Evolutionary conservation across 2,329 filamentous ascomycete genomes (phyloP).

Genomic region (Ascochyta viciae-villosae): DNA sequence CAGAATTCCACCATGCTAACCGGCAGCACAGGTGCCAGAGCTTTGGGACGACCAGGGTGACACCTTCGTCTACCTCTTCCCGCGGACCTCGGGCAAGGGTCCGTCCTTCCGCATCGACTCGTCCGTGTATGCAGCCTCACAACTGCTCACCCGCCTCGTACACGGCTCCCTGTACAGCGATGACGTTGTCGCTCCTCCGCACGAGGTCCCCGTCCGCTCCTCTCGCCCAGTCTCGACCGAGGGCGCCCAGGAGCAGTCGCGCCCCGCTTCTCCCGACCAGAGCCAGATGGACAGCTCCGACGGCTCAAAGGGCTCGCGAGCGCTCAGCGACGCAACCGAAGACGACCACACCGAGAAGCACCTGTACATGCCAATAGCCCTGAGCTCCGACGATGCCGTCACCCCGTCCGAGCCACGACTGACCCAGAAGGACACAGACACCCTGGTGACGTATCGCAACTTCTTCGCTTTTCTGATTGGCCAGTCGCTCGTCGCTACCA

Average conservation of each 20-base stretch:
- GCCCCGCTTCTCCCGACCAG: slow-evolving; percentile 42
- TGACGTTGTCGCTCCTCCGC: slow-evolving; percentile 16
- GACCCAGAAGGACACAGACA: slow-evolving; percentile 61
- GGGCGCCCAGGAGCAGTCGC: slow-evolving; percentile 38
- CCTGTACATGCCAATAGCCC: slow-evolving; percentile 65
- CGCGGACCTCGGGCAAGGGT: slow-evolving; percentile 61
- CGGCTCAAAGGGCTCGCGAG: slow-evolving; percentile 57
- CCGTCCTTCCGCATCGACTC: slow-evolving; percentile 69
- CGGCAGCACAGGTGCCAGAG: slow-evolving; percentile 57
- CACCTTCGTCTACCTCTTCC: slow-evolving; percentile 68
- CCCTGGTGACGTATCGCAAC: slow-evolving; percentile 66
- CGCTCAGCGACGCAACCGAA: slow-evolving; percentile 57
- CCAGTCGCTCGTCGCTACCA: slow-evolving; percentile 66
- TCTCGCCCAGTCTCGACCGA: slow-evolving; percentile 32
- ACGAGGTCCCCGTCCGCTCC: slow-evolving; percentile 30
- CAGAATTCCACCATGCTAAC: slow-evolving; percentile 12
- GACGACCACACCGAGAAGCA: slow-evolving; percentile 59
- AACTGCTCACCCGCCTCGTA: slow-evolving; percentile 61
- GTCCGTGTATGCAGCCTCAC: slow-evolving; percentile 64
- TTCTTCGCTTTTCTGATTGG: slow-evolving; percentile 70
- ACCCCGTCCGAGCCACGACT: slow-evolving; percentile 40
- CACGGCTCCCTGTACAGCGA: slow-evolving; percentile 61
- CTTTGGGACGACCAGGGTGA: slow-evolving; percentile 70
- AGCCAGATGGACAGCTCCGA: slow-evolving; percentile 48
- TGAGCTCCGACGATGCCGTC: slow-evolving; percentile 59